Evolutionary conservation across 805 yeast species (phyloP).

Genomic region (Debaryomyces prosopidis): DNA sequence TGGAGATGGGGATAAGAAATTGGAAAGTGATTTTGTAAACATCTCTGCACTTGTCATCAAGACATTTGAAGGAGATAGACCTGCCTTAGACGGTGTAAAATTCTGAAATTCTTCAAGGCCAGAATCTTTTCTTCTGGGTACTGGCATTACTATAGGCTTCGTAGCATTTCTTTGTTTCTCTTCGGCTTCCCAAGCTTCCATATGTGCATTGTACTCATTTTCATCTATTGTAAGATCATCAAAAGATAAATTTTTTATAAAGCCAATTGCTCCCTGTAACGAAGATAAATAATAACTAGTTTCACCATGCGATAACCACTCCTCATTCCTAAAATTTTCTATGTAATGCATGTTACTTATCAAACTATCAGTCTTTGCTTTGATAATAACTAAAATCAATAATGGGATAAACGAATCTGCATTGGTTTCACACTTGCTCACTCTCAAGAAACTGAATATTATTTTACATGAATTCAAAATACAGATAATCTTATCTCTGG

Average conservation of each 20-base stretch:
- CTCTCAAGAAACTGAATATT: conserved; percentile 81
- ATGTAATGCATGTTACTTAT: conserved; percentile 81
- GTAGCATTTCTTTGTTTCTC: conserved; percentile 18
- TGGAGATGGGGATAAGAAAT: conserved; percentile 40
- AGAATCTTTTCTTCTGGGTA: not conserved
- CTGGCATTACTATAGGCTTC: not conserved
- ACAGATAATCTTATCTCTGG: conserved; percentile 92
- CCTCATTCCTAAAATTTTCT: conserved; percentile 77
- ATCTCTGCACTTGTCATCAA: conserved; percentile 49
- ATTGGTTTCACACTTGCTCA: conserved; percentile 66
- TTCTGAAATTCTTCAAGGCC: conserved; percentile 18
- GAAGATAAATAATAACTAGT: conserved; percentile 89
- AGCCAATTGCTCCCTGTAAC: conserved; percentile 84
- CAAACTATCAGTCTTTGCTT: conserved; percentile 63
- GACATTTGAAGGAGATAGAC: conserved; percentile 39
- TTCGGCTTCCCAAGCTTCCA: conserved; percentile 50
- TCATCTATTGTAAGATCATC: conserved; percentile 61
- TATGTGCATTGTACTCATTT: conserved; percentile 57
- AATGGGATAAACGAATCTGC: conserved; percentile 96
- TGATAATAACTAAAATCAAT: conserved; percentile 73
- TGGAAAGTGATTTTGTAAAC: conserved; percentile 49
- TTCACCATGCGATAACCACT: conserved; percentile 76
- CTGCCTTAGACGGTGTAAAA: conserved; percentile 4
- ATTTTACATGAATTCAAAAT: conserved; percentile 90
- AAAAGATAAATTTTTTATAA: conserved; percentile 60